Conservation (phyloP, 768 basidiomycete species). For the Boletus coccyginus region DNA sequence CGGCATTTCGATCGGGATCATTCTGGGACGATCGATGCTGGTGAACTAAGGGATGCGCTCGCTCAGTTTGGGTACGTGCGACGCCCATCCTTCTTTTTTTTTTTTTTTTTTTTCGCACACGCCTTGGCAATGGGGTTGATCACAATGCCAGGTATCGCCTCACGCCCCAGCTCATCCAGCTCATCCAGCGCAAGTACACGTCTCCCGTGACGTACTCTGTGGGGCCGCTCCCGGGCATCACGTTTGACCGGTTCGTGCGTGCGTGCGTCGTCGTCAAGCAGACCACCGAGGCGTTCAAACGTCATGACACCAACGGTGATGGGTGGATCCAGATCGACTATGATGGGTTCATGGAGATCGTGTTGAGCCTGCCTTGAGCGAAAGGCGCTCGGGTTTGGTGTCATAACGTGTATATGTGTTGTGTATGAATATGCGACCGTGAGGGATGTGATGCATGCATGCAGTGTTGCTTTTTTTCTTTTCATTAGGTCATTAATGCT, state of each 20-base stretch:
- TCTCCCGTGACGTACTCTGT: slow-evolving; percentile 34
- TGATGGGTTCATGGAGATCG: slow-evolving; percentile 53
- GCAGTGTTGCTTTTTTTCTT: neutral
- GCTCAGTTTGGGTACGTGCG: slow-evolving; percentile 61
- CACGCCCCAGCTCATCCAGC: slow-evolving; percentile 57
- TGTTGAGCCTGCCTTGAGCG: slow-evolving; percentile 39
- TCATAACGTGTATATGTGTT: neutral
- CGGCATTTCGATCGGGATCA: slow-evolving; percentile 81
- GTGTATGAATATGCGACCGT: slow-evolving; percentile 12
- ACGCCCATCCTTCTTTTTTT: neutral
- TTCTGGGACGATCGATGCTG: slow-evolving; percentile 72
- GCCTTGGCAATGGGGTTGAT: no score
- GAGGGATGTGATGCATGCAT: neutral
- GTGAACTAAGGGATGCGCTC: slow-evolving; percentile 68
- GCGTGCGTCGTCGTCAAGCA: slow-evolving; percentile 83
- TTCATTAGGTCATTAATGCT: neutral
- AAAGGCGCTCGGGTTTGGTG: no score
- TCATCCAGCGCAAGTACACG: slow-evolving; percentile 78
- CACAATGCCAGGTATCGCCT: slow-evolving; percentile 52
- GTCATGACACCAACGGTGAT: slow-evolving; percentile 60
- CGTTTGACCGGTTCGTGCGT: slow-evolving; percentile 84
- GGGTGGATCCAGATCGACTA: slow-evolving; percentile 54
- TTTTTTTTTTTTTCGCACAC: no score
- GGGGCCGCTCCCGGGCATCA: slow-evolving; percentile 54
- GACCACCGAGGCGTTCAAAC: slow-evolving; percentile 66